Base-by-base conservation (phyloP, 495 filamentous ascomycete species). In the Copromyces sp. region DNA sequence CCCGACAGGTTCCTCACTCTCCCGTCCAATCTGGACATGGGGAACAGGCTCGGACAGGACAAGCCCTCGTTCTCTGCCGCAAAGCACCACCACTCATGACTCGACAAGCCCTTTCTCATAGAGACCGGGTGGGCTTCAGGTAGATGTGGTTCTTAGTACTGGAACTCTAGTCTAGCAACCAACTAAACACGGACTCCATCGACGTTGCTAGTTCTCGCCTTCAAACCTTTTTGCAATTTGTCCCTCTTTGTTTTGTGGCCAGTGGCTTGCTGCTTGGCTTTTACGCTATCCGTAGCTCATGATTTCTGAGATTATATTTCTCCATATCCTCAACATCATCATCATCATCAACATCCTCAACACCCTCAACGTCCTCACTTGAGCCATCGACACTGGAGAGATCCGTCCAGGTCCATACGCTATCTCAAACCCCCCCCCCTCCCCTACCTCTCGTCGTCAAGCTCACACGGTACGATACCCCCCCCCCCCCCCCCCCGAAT, bases 401-500 rank as follows among this genome's bases (percentile, higher is more conserved):
- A 59, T 59, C 24, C 24, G 53, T 32, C 24, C 24, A 7, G 24
- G 12, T 32, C 24, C 53, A 61, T 61, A 61, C 53, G 53, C 24
- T 61, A 32, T 61, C 53, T 61, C 24, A 61, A 61, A n/a, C n/a
- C 53, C 53, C 69, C 69, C 59, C 73, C 53, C 42, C 71, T 12
- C 71, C 73, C 68, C 70, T 70, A 73, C n/a, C n/a, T n/a, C n/a
- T n/a, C n/a, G n/a, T n/a, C n/a, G n/a, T n/a, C n/a, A n/a, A n/a
- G n/a, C n/a, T n/a, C n/a, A n/a, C n/a, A n/a, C n/a, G n/a, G n/a
- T n/a, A n/a, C n/a, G n/a, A n/a, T n/a, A n/a, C 71, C 41, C 69
- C 71, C 72, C 70, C 72, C 75, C 74, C 73, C 75, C 75, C 65
- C 70, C 61, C 47, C 72, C 69, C 47, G 47, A 61, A 61, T 16